A percentile compares a stretch with the other conserved stretches of the same genome.
phyloP scores from a whole-genome alignment of 345 rosid species.

The Garcia nutans region DNA sequence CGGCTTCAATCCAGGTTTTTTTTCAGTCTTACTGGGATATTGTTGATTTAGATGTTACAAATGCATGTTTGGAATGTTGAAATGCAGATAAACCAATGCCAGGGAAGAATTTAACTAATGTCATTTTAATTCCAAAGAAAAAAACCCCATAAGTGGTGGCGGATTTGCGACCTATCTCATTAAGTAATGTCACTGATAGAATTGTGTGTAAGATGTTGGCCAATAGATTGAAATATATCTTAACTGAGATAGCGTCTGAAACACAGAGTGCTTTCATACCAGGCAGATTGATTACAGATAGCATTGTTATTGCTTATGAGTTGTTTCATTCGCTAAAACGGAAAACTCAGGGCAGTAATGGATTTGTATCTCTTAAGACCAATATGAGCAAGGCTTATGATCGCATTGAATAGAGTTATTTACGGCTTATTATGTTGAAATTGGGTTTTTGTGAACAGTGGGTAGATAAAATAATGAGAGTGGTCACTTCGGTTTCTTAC shows the following conservation, averaged over 20 bases:
- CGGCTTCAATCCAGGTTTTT: background rate
- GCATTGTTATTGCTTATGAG: no score
- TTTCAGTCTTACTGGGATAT: background rate
- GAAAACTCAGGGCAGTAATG: no score
- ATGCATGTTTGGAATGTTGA: background rate
- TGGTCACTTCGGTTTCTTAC: no score
- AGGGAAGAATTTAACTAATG: background rate
- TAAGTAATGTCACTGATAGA: background rate
- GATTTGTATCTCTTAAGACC: no score
- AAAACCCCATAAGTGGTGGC: background rate
- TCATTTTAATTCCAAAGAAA: background rate
- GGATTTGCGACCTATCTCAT: background rate
- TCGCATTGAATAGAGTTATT: background rate
- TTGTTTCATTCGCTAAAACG: no score
- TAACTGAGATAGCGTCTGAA: background rate
- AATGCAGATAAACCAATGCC: background rate
- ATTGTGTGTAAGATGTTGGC: background rate
- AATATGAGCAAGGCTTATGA: background rate
- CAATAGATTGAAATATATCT: background rate
- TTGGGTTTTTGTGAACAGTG: background rate
- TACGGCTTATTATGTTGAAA: background rate
- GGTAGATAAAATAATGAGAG: no score
- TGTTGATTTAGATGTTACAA: background rate
- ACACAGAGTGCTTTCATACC: no score
- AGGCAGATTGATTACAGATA: no score